phyloP scores from a whole-genome alignment of 2,329 filamentous ascomycete genomes.

The Orbilia javanica region DNA sequence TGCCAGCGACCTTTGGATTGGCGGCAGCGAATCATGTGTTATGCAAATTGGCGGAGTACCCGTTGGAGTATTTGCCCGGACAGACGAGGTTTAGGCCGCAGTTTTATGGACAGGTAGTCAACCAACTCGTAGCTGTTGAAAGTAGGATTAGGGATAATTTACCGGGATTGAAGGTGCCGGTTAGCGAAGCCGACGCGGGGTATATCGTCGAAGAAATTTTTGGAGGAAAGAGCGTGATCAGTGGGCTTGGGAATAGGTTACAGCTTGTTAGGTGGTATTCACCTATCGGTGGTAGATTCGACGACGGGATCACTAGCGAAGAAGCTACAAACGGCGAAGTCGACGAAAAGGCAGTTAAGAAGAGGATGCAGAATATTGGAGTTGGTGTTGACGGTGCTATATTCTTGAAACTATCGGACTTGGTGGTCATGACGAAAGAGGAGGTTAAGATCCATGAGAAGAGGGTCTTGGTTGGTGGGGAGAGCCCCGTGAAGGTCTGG shows the following conservation, averaged over 20 bases:
- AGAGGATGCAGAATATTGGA: constrained; percentile 79
- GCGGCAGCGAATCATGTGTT: constrained; percentile 93
- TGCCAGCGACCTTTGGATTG: constrained; percentile 96
- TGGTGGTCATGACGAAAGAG: constrained; percentile 94
- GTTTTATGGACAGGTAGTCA: constrained; percentile 87
- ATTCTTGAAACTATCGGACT: constrained; percentile 66
- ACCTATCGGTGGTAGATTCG: constrained; percentile 60
- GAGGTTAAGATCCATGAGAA: constrained; percentile 85
- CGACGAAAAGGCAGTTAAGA: constrained; percentile 76
- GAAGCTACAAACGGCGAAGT: constrained; percentile 66
- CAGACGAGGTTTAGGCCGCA: constrained; percentile 81
- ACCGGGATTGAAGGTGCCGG: constrained; percentile 80
- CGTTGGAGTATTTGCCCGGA: constrained; percentile 81
- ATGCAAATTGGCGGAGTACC: constrained; percentile 82
- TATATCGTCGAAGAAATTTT: constrained; percentile 93
- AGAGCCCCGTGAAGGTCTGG: constrained; percentile 79
- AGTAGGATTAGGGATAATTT: constrained; percentile 72
- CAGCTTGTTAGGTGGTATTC: constrained; percentile 81
- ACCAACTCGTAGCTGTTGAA: constrained; percentile 80
- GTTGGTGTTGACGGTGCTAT: constrained; percentile 66
- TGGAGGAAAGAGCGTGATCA: constrained; percentile 83
- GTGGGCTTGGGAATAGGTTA: constrained; percentile 82
- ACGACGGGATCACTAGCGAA: constrained; percentile 73
- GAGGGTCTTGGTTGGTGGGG: constrained; percentile 78
- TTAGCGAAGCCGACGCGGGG: constrained; percentile 83